These are phyloP conservation scores for Paralagenidium karlingii DNA, from an alignment of 352 stramenopile genomes.

Conservation along the genomic window DNA sequence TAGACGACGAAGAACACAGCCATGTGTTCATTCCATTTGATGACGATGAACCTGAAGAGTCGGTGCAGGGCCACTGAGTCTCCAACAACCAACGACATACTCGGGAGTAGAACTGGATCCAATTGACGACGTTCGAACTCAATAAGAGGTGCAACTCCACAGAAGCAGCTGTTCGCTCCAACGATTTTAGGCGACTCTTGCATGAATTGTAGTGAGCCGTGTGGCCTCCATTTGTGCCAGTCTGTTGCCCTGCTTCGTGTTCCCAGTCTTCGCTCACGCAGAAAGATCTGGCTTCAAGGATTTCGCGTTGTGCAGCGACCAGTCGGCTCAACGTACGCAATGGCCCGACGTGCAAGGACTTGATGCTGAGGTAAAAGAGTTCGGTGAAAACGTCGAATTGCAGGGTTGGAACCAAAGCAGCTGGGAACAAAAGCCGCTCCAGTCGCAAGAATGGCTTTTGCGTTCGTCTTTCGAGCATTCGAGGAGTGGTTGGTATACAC, in stretches of 20 bases:
- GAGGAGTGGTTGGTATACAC: too few relatives aligned
- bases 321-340: conserved; percentile 39
- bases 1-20: too few relatives aligned
- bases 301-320: conserved; percentile 35
- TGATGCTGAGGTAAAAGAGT: conserved; percentile 50
- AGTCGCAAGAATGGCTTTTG: too few relatives aligned
- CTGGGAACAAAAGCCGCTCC: conserved; percentile 31
- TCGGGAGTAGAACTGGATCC: conserved; percentile 40
- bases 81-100: conserved; percentile 43
- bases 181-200: conserved; percentile 34
- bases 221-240: too few relatives aligned
- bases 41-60: too few relatives aligned
- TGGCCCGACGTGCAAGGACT: conserved; percentile 49
- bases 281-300: conserved; percentile 47
- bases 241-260: conserved; percentile 6
- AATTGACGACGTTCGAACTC: conserved; percentile 30
- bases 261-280: conserved; percentile 43
- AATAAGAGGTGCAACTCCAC: conserved; percentile 47
- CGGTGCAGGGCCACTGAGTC: conserved; percentile 14
- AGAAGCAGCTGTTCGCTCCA: conserved; percentile 28
- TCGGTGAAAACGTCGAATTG: conserved; percentile 35
- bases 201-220: conserved; percentile 45
- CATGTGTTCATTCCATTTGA: too few relatives aligned
- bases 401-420: conserved; percentile 39
- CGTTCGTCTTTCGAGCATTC: too few relatives aligned